Base-by-base conservation (phyloP, 768 basidiomycete species). In the Tricholoma hemisulphureum region DNA sequence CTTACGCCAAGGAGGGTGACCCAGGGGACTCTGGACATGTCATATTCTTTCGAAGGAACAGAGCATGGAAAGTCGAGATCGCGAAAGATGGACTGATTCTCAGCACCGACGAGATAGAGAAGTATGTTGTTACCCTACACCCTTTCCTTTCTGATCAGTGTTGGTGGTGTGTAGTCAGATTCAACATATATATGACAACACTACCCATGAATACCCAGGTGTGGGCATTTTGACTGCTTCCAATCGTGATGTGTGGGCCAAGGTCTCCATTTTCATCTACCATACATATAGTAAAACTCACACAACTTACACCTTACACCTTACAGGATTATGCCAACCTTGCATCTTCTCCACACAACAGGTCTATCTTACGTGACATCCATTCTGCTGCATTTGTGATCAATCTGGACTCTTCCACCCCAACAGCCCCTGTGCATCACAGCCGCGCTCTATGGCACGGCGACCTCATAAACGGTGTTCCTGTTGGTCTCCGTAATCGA, bases 191-290 rank as follows among this genome's bases (percentile, higher is more conserved):
- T 86, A 88, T 58, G 81, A 86, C 48, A 79, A 85, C 64, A 85
- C 89, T 10, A 73, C 69, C 0, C 69, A 80, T 21, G 82, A 83
- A 61, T 87, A 87, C 59, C 86, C 91, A 16, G 86, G 84, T 16
- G 81, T 94, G 26, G 94, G 95, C 21, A 81, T 88, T 10, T 73
- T 98, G 65, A 84, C 89, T 1, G 83, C 88, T 4, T 85, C 87
- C 24, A 87, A 93, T 66, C 83, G 95, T 55, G 93, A 96, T 75
- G 67, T 84, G 26, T 98, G 95, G 95, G 88, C 93, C 5, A 88
- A 91, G 79, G 92, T 91, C 51, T 20, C 31, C 20, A 6, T 37
- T 28, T 31, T 34, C 10, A 13, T 31, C 29, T 59, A 45, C 26
- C 35, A 14, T 4, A 51, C 24, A 21, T 52, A 54, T 5, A 41